Evolutionary conservation across 1,284 basidiomycete species (phyloP).

Genomic region (Microbotryum scabiosae): DNA sequence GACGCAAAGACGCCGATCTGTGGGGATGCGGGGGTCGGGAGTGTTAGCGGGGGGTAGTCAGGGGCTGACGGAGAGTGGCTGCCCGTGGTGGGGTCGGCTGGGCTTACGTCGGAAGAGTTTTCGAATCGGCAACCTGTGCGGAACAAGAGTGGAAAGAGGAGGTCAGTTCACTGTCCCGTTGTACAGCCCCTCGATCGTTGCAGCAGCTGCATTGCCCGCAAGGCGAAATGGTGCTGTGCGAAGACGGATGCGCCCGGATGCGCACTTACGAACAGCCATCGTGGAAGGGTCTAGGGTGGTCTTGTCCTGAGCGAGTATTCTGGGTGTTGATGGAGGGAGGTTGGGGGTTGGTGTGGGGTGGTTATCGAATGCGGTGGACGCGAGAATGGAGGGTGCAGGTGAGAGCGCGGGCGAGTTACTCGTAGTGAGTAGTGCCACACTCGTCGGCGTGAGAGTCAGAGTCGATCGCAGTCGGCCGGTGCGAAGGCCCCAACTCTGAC

Average conservation of each 20-base stretch:
- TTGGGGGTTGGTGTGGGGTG: no score
- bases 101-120: slow-evolving; percentile 94
- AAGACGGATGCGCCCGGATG: no score
- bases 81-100: not conserved
- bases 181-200: no score
- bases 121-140: slow-evolving; percentile 58
- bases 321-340: no score
- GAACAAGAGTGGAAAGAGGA: not conserved
- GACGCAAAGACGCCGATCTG: slow-evolving; percentile 50
- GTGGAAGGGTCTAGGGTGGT: slow-evolving; percentile 12
- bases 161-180: no score
- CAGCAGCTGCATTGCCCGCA: no score
- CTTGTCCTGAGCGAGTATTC: no score
- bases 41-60: not conserved
- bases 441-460: no score
- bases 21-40: not conserved
- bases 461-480: no score
- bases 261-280: slow-evolving; percentile 48
- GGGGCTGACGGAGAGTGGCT: not conserved
- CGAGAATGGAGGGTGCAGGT: not conserved
- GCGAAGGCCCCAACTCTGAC: no score
- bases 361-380: not conserved
- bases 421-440: not conserved
- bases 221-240: no score
- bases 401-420: not conserved